Base-by-base conservation (phyloP, 2,329 filamentous ascomycete genomes). In the Cryphonectria radicalis region DNA sequence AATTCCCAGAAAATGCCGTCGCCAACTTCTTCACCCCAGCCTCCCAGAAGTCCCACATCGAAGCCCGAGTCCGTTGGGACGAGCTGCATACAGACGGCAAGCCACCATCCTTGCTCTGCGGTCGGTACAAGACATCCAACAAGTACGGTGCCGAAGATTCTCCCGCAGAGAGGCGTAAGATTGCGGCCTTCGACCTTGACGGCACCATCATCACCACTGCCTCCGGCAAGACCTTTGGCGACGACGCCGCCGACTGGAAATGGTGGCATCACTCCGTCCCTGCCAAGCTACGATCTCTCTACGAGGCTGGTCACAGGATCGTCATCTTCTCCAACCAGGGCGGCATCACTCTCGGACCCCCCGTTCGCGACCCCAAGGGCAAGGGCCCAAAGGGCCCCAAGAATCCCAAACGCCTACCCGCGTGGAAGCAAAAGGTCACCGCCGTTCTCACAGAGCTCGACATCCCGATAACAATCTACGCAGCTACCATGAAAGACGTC, bases 251-350 rank as follows among this genome's bases (percentile, higher is more conserved):
- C 4, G 95, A 98, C 79, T 99, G 96, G 96, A 94, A 93, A 80
- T 99, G 96, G 96, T 98, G 94, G 94, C 84, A 97, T 79, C 76
- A 82, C 19, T 85, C 82, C 25, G 92, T 98, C 0, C 93, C 94
- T 0, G 81, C 80, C 0, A 88, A 84, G 67, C 80, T 99, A 25
- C 88, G 87, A 74, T 83, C 90, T 72, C 84, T 98, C 1, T 88
- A 93, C 77, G 74, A 81, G 8, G 84, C 89, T 14, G 88, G 92
- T 42, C 97, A 93, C 80, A 88, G 88, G 63, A 82, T 98, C 17
- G 88, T 93, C 25, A 88, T 98, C 64, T 82, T 99, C 66, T 97
- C 93, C 73, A 99, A 99, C 80, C 96, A 99, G 81, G 95, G 87
- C 66, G 94, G 92, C 19, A 85, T 99, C 62, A 92, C 88, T 22